phyloP scores from a whole-genome alignment of 2,329 filamentous ascomycete genomes.

The Xylaria hypoxylon region DNA sequence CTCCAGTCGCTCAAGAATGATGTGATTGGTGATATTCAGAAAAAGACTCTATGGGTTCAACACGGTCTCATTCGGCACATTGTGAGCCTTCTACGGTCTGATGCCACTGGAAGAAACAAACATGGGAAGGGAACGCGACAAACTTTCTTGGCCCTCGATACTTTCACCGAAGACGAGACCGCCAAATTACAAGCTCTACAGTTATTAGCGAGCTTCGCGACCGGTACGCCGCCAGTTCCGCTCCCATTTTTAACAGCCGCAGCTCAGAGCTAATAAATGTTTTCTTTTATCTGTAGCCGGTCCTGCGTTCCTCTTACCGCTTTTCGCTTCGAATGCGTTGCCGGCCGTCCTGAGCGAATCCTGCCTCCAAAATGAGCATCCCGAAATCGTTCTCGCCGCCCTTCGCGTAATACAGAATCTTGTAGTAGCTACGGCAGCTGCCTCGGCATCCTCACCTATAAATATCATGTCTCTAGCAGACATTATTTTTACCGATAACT shows the following conservation, averaged over 20 bases:
- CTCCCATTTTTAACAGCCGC: conserved; percentile 24
- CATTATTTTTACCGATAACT: conserved; percentile 70
- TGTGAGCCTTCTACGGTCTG: conserved; percentile 59
- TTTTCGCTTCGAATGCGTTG: conserved; percentile 76
- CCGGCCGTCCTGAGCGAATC: conserved; percentile 76
- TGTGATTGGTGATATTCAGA: conserved; percentile 85
- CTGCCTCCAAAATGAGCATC: conserved; percentile 72
- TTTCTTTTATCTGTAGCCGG: conserved; percentile 68
- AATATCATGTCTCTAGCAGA: conserved; percentile 68
- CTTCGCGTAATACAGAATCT: conserved; percentile 80
- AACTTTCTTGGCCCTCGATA: conserved; percentile 50
- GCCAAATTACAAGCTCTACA: conserved; percentile 83
- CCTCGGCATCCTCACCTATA: conserved; percentile 62
- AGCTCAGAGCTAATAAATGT: conserved; percentile 33
- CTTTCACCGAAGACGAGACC: conserved; percentile 71
- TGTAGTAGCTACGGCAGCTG: conserved; percentile 71
- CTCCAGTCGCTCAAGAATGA: conserved; percentile 87
- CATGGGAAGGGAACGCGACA: conserved; percentile 56
- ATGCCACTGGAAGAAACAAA: conserved; percentile 51
- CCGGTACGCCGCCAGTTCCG: conserved; percentile 67
- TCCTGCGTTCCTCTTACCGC: conserved; percentile 78
- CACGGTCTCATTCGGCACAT: conserved; percentile 74
- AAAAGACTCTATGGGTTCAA: conserved; percentile 82
- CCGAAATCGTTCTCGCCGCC: conserved; percentile 76
- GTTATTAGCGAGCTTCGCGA: conserved; percentile 85